A percentile compares a stretch with the other conserved stretches of the same genome.
phyloP scores from a whole-genome alignment of 371 early-diverging fungal species.

The Rhizopus arrhizus region DNA sequence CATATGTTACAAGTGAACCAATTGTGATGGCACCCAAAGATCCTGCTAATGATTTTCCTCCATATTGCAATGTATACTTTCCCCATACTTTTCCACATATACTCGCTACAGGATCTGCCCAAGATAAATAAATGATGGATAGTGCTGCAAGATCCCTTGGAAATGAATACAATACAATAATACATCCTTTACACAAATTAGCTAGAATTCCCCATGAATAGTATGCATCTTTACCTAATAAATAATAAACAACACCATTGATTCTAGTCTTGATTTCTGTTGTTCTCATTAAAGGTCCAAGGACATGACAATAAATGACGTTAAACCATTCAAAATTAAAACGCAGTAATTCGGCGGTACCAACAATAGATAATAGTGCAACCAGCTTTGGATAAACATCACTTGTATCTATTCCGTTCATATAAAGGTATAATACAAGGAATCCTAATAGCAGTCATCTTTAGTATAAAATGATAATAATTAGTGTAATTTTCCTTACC shows the following conservation, averaged over 20 bases:
- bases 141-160: conserved; percentile 54
- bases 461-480: background rate
- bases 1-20: conserved; percentile 47
- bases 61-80: conserved; percentile 46
- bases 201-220: background rate
- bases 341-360: conserved; percentile 45
- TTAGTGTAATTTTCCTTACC: conserved; percentile 31
- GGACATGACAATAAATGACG: conserved; percentile 41
- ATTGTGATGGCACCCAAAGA: conserved; percentile 43
- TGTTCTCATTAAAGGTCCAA: conserved; percentile 57
- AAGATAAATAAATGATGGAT: conserved; percentile 58
- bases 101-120: conserved; percentile 61
- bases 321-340: conserved; percentile 52
- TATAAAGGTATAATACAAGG: conserved; percentile 42
- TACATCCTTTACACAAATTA: conserved; percentile 33
- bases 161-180: conserved; percentile 45
- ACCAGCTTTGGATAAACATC: conserved; percentile 39
- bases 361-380: conserved; percentile 33
- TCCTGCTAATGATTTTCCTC: conserved; percentile 57
- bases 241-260: conserved; percentile 59
- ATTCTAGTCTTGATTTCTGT: conserved; percentile 40
- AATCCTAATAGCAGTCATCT: conserved; percentile 39
- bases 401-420: conserved; percentile 30
- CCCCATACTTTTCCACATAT: conserved; percentile 56
- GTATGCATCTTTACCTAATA: conserved; percentile 35